A percentile compares a stretch with the other conserved stretches of the same genome.
Evolutionary conservation across 1,139 yeast genomes (phyloP).

Genomic region (Zhuliangozyma blackwelliae): DNA sequence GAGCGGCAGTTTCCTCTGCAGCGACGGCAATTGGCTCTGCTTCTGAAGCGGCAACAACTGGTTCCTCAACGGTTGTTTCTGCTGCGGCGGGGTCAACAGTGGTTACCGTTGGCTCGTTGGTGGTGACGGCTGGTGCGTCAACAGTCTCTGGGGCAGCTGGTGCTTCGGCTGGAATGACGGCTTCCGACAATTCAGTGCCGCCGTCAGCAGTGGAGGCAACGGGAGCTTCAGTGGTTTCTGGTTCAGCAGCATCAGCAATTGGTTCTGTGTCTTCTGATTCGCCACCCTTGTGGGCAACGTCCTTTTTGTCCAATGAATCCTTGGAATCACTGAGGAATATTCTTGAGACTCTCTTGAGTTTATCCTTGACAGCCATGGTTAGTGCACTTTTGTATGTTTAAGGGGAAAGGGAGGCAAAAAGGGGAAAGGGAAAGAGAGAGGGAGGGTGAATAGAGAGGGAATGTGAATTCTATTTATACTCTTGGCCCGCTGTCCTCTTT

Average conservation of each 20-base stretch:
- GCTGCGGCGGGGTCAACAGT: background rate
- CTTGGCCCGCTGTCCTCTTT: no score
- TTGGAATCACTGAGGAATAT: slow-evolving; percentile 27
- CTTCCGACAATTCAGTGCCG: no score
- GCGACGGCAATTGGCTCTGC: slow-evolving; percentile 16
- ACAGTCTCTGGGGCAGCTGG: no score
- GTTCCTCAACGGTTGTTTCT: slow-evolving; percentile 9
- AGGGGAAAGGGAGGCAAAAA: background rate
- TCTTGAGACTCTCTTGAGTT: slow-evolving; percentile 44
- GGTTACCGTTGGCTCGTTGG: no score
- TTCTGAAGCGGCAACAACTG: slow-evolving; percentile 11
- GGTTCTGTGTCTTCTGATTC: slow-evolving; percentile 6
- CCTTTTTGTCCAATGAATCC: slow-evolving; percentile 9
- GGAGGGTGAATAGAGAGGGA: no score
- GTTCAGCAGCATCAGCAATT: slow-evolving; percentile 9
- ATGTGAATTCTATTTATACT: no score
- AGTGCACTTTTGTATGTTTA: background rate
- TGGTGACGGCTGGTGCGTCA: no score
- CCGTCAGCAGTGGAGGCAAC: slow-evolving; percentile 9
- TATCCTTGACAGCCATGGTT: slow-evolving; percentile 40
- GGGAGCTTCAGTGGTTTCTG: slow-evolving; percentile 9
- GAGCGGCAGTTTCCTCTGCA: slow-evolving; percentile 9
- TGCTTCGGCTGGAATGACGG: no score
- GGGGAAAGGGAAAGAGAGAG: background rate
- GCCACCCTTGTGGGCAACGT: slow-evolving; percentile 6